Evolutionary conservation across 208 protist genomes (phyloP), one percentile per base, ranked within the genome.

Genomic region (Leptomonas pyrrhocoris): DNA sequence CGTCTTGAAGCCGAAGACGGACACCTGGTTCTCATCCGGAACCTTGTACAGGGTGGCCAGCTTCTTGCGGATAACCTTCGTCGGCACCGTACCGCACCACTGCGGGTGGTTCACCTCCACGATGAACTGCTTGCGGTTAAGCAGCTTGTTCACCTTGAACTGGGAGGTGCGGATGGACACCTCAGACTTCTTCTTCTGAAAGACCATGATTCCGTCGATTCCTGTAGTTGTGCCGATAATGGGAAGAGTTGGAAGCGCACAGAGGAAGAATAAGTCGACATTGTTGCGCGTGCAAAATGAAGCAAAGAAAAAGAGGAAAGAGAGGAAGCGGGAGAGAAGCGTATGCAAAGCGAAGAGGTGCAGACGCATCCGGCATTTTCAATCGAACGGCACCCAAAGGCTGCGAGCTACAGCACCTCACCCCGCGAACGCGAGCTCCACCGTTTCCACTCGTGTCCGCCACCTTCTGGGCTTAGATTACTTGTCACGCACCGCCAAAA

Each of bases 81-180:
- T 96, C 64, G 98, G 92, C 62, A 99, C 91, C 68, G 91, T 96
- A 79, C 89, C 90, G 68, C 88, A 92, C 87, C 85, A 95, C 64
- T 89, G 77, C 61, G 89, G 89, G 83, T 94, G 84, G 73, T 87
- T 94, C 68, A 95, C 83, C 84, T 94, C 90, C 48, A 96, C 87
- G 77, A 99, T 98, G 85, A 99, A 99, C 95, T 99, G 99, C 89
- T 98, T 99, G 88, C 99, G 97, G 75, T 88, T 83, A 2, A 99
- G 93, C 68, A 99, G 96, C 73, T 98, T 98, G 98, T 99, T 99
- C 80, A 97, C 98, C 88, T 99, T 97, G 91, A 99, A 99, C 88
- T 99, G 98, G 69, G 98, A 93, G 66, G 98, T 99, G 69, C 91
- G 89, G 76, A 98, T 80, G 30, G 86, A 87, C 74, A 96, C 81